Evolutionary conservation across 441 rosid genomes (phyloP).

Genomic region (Heliophila coronopifolia): DNA sequence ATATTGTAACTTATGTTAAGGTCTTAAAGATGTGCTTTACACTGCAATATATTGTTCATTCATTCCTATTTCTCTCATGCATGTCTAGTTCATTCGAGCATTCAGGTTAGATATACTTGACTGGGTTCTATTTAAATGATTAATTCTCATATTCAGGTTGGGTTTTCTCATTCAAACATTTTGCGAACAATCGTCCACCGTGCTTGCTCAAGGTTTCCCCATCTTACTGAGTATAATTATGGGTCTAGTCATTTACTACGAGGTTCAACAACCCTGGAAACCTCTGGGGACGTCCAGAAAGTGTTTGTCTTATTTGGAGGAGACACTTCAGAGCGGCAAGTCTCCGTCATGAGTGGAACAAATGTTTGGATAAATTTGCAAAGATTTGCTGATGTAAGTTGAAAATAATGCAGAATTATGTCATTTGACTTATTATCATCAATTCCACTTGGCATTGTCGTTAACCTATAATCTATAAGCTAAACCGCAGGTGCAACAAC

Average conservation of each 20-base stretch:
- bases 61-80: background rate
- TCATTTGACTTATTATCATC: conserved; percentile 6
- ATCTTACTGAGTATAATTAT: conserved; percentile 41
- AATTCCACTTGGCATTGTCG: background rate
- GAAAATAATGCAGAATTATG: background rate
- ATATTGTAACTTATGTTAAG: conserved; percentile 4
- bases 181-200: conserved; percentile 63
- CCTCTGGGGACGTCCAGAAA: conserved; percentile 34
- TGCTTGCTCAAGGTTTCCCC: conserved; percentile 76
- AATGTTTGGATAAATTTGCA: conserved; percentile 93
- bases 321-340: conserved; percentile 93
- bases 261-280: conserved; percentile 27
- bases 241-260: conserved; percentile 37
- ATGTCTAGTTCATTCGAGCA: conserved; percentile 17
- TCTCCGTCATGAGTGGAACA: conserved; percentile 95
- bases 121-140: conserved; percentile 1
- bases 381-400: conserved; percentile 71
- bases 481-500: conserved; percentile 6
- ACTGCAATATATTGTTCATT: background rate
- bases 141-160: conserved; percentile 50
- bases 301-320: conserved; percentile 91
- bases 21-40: background rate
- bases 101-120: conserved; percentile 65
- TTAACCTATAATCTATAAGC: conserved; percentile 1
- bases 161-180: conserved; percentile 89